phyloP scores from a whole-genome alignment of 108 stramenopile genomes.

The Poteriospumella lacustris region DNA sequence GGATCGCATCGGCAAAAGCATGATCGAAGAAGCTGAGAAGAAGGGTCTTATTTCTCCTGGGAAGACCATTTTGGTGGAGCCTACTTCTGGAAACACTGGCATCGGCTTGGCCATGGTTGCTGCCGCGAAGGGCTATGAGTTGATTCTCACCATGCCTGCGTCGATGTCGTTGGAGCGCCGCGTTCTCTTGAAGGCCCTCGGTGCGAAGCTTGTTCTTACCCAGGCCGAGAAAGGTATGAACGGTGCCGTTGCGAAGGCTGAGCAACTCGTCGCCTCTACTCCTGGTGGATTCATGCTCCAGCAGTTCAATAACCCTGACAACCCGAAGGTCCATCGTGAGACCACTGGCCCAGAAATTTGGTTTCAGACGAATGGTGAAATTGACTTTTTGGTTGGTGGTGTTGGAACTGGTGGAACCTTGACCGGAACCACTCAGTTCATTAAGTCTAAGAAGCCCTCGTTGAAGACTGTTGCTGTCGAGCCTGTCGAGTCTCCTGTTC shows the following conservation, averaged over 20 bases:
- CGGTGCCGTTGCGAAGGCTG: conserved; percentile 67
- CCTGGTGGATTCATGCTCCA: conserved; percentile 59
- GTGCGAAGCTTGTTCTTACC: conserved; percentile 55
- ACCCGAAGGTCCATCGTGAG: conserved; percentile 73
- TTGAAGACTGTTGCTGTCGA: conserved; percentile 66
- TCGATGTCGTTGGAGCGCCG: conserved; percentile 79
- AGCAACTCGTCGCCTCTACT: conserved; percentile 48
- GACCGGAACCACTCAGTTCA: conserved; percentile 64
- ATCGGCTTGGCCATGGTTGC: conserved; percentile 83
- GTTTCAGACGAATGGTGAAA: conserved; percentile 40
- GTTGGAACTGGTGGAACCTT: conserved; percentile 54
- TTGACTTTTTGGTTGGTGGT: conserved; percentile 75
- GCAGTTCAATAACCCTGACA: conserved; percentile 79
- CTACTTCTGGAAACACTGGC: conserved; percentile 18
- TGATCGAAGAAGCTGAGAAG: conserved; percentile 68
- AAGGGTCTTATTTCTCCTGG: conserved; percentile 59
- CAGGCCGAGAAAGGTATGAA: conserved; percentile 63
- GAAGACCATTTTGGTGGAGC: conserved; percentile 1
- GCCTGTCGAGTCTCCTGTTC: conserved; percentile 53
- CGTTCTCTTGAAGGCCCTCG: conserved; percentile 59
- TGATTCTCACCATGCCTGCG: conserved; percentile 80
- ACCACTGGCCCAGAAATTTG: conserved; percentile 75
- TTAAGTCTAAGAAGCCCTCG: conserved; percentile 57
- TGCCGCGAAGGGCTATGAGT: conserved; percentile 72
- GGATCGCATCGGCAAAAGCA: conserved; percentile 64